Base-by-base conservation (phyloP, 768 basidiomycete genomes). In the Leccinum ochraceum region DNA sequence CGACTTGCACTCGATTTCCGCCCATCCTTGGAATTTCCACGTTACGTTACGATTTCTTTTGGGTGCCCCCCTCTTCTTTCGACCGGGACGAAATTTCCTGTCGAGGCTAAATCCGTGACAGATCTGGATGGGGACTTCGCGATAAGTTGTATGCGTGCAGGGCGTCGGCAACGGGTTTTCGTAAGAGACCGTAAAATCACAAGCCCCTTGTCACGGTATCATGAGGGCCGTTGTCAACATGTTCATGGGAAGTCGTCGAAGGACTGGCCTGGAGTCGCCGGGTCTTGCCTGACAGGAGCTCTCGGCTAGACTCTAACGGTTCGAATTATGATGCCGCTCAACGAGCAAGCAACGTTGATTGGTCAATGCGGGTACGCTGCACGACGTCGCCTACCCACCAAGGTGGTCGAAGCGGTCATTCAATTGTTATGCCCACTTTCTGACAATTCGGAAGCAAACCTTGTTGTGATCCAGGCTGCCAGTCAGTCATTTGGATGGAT, bases 21-120 rank as follows among this genome's bases (percentile, higher is more conserved):
- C 70, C 20, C 20, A 51, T 52, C 42, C 53, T 60, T 42, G 20
- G 5, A 48, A 53, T 60, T 67, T 70, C 69, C 65, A 69, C 60
- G 62, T 70, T 70, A 71, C 69, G 69, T 70, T 62, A 71, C 60
- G 57, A 6, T 55, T 54, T 48, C 49, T 59, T 58, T 20, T 36
- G 11, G 2, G 44, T 44, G 10, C n/a, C 10, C 62, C 62, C 68
- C 57, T 50, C 50, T 48, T 37, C 51, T 36, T 59, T 56, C 59
- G 24, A 54, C 52, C 50, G 42, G 52, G 11, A 60, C n/a, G 53
- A 60, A 53, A 64, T 69, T 62, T 57, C 60, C 48, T 60, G 44
- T 62, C 54, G 54, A 60, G 56, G 63, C 26, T 17, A 44, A 56
- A 56, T 36, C 28, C 68, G 56, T 37, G 24, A 63, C 39, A 30